Conservation (phyloP, 345 rosid species). For the Brassica juncea region DNA sequence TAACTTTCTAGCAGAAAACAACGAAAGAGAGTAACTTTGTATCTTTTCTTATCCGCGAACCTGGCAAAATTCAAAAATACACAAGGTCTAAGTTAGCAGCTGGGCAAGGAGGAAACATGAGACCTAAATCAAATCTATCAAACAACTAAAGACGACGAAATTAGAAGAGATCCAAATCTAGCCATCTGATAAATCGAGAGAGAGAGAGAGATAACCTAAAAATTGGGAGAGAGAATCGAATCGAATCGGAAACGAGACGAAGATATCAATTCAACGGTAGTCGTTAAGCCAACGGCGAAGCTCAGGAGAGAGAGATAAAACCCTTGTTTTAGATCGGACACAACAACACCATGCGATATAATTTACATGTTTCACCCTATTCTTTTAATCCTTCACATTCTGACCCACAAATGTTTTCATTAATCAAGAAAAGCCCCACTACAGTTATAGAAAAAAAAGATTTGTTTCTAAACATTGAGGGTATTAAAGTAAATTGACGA, state of each 20-base stretch:
- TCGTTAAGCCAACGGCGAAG: constrained; percentile 34
- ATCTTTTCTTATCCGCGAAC: constrained; percentile 18
- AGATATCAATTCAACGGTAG: constrained; percentile 35
- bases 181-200: constrained; percentile 19
- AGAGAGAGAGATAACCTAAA: constrained; percentile 32
- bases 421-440: neutral
- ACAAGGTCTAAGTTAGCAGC: constrained; percentile 14
- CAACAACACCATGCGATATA: constrained; percentile 10
- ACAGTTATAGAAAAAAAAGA: neutral
- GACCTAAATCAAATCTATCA: constrained; percentile 17
- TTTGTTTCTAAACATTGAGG: neutral
- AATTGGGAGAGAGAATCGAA: constrained; percentile 38
- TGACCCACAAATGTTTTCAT: neutral
- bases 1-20: constrained; percentile 5
- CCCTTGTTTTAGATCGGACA: constrained; percentile 38
- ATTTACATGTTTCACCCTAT: neutral
- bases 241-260: constrained; percentile 33
- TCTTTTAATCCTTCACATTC: neutral
- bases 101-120: neutral
- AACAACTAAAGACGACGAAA: neutral
- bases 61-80: constrained; percentile 15
- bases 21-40: constrained; percentile 27
- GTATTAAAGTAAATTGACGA: neutral
- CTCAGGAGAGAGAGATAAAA: constrained; percentile 34
- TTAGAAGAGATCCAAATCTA: constrained; percentile 15